Base-by-base conservation (phyloP, 2,329 filamentous ascomycete species). In the Sporothrix euskadiensis region DNA sequence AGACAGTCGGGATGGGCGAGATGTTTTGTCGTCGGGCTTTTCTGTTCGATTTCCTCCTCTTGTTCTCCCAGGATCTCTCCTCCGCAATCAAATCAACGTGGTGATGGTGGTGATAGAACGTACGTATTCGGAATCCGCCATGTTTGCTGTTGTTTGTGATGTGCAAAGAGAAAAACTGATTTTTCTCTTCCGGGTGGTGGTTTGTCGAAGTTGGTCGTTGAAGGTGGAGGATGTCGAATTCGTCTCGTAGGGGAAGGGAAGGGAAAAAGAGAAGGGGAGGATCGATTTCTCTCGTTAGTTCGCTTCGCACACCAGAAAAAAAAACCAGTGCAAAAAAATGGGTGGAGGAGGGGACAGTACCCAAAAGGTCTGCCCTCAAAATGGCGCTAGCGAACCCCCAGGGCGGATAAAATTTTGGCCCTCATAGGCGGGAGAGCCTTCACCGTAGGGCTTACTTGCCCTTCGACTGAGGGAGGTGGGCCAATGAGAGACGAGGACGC, bases 121-220 rank as follows among this genome's bases (percentile, higher is more conserved):
- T 78, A 78, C 77, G 77, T 80, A 80, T 79, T 80, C 81, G 87
- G 63, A 69, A 66, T 94, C 92, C 88, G 92, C 92, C 92, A 94
- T 94, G 84, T 84, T 92, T 88, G 87, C 86, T 84, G 83, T 82
- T 78, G 80, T 78, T 57, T 54, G 47, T 68, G 73, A 61, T 63
- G 52, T 68, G 44, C 63, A 70, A 71, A 72, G 69, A 72, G 66
- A 69, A 69, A 72, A 65, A 26, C 39, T 26, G 8, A 8, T 57
- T 56, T 69, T 71, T 71, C 59, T 68, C 59, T 71, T 73, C 52
- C 30, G 75, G 76, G 76, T 76, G 75, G 72, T 72, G 57, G 54
- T 54, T 56, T 63, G 66, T 71, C 69, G 61, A 56, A 56, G 69
- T 22, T 59, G 61, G 72, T 73, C 65, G 72, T 68, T 61, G 72